Base-by-base conservation (phyloP, 2,329 filamentous ascomycete species). In the Ophioceras dolichostomum region DNA sequence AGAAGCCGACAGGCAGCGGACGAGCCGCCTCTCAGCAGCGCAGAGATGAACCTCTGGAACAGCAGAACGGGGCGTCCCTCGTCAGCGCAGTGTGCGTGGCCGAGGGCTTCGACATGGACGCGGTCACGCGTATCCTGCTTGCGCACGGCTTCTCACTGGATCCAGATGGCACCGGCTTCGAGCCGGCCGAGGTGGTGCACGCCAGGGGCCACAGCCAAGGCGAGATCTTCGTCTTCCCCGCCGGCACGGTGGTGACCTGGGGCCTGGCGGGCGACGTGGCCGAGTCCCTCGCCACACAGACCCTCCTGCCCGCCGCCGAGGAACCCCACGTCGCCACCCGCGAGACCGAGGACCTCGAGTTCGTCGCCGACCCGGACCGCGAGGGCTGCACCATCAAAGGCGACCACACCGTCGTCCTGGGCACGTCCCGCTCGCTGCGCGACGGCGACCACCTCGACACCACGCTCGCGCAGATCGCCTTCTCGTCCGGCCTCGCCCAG, bases 221-320 rank as follows among this genome's bases (percentile, higher is more conserved):
- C 24, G 91, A 98, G 59, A 76, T 96, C 36, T 96, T 96, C 53
- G 79, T 98, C 39, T 98, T 98, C 47, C 87, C 89, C 8, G 94
- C 88, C 0, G 91, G 91, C 10, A 94, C 88, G 10, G 73, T 96
- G 7, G 91, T 96, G 5, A 81, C 85, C 18, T 98, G 91, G 91
- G 83, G 84, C 5, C 68, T 95, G 1, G 79, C 85, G 1, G 73
- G 86, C 42, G 76, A 81, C 40, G 74, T 86, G 14, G 79, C 87
- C 13, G 70, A 69, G 16, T 71, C 70, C 34, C 62, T 87, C 18
- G 79, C 83, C 5, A 83, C 83, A 8, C 73, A 72, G 39, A 77
- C 82, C 22, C 67, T 96, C 10, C 69, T 84, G 16, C 72, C 77
- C 0, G 87, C 89, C 1, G 84, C 88, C 12, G 73, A 83, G 45